phyloP scores from a whole-genome alignment of 805 yeast species.

The Ogataea pilisensis region DNA sequence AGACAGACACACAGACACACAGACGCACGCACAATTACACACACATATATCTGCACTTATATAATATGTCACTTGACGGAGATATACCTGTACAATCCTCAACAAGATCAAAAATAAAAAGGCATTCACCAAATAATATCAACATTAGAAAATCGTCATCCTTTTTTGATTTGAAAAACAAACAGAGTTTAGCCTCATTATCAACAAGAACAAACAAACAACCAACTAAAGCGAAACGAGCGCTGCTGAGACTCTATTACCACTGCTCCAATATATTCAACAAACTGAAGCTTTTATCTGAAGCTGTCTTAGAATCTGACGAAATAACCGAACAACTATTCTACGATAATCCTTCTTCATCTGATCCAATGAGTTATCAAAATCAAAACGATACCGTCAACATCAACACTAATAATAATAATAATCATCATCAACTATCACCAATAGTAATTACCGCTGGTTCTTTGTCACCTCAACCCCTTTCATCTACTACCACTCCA shows the following conservation, averaged over 20 bases:
- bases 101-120: no score
- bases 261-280: constrained; percentile 34
- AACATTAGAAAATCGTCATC: no score
- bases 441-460: no score
- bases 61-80: no score
- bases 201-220: constrained; percentile 1
- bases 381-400: background rate
- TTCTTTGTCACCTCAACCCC: no score
- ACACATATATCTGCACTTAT: no score
- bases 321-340: constrained; percentile 50
- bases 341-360: constrained; percentile 22
- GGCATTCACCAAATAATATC: no score
- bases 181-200: background rate
- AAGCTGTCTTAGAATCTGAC: constrained; percentile 45
- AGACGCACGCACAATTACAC: no score
- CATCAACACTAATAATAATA: background rate
- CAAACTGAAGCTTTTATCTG: constrained; percentile 40
- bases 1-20: no score
- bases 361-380: constrained; percentile 2
- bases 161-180: background rate
- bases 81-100: background rate
- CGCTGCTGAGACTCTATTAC: constrained; percentile 35
- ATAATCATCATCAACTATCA: background rate
- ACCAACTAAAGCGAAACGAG: constrained; percentile 13
- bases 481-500: no score